phyloP scores from a whole-genome alignment of 768 basidiomycete genomes.

The Calocybe gangraenosa region DNA sequence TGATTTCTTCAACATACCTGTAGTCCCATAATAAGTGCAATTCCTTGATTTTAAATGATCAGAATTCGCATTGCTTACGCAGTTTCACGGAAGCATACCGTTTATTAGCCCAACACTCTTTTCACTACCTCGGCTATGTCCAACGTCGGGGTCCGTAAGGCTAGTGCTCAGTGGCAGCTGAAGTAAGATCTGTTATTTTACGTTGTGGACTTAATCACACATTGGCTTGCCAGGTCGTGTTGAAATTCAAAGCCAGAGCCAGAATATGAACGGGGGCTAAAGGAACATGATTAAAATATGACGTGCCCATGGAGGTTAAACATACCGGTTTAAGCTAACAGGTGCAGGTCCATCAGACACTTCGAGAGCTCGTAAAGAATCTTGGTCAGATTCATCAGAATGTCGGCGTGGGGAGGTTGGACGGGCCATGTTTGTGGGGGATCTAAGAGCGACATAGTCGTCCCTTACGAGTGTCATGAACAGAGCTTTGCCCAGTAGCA shows the following conservation, averaged over 20 bases:
- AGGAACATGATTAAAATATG: conserved; percentile 5
- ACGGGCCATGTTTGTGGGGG: conserved; percentile 32
- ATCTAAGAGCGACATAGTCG: conserved; percentile 43
- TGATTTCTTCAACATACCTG: conserved; percentile 47
- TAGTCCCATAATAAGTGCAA: conserved; percentile 78
- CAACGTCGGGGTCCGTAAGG: conserved; percentile 62
- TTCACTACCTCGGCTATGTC: conserved; percentile 46
- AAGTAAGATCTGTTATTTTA: not conserved
- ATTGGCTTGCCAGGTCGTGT: conserved; percentile 45
- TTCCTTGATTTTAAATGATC: conserved; percentile 39
- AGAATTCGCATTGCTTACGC: too few relatives aligned
- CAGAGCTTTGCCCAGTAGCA: not conserved
- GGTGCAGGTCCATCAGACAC: conserved; percentile 54
- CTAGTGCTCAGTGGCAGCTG: conserved; percentile 71
- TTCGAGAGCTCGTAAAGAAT: conserved; percentile 78
- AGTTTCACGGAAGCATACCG: conserved; percentile 40
- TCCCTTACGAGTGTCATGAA: conserved; percentile 38
- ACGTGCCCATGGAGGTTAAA: not conserved
- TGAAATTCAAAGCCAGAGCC: conserved; percentile 77
- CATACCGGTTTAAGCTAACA: conserved; percentile 32
- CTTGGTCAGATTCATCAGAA: conserved; percentile 56
- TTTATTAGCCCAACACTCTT: conserved; percentile 76
- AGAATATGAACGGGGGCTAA: conserved; percentile 58
- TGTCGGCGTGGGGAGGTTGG: conserved; percentile 37
- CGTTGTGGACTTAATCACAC: not conserved